Percentiles rank a stretch among this genome's conserved stretches.
Evolutionary conservation across 1,139 yeast species (phyloP).

Genomic region (Hyphopichia fennica): DNA sequence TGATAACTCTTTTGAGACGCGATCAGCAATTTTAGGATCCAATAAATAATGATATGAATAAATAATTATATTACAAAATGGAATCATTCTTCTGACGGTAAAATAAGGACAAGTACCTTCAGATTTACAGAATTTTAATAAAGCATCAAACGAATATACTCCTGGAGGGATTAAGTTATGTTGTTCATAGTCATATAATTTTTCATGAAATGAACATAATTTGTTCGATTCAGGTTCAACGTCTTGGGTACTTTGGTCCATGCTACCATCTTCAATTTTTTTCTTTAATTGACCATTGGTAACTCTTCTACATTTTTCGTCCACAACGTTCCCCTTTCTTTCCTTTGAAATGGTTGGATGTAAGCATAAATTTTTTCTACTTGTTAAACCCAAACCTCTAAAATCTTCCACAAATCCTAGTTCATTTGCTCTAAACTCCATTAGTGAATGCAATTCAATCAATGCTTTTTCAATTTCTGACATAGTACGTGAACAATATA

Average conservation of each 20-base stretch:
- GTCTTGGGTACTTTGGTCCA: conserved; percentile 56
- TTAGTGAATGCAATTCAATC: conserved; percentile 85
- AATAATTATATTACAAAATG: conserved; percentile 90
- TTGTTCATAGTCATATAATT: conserved; percentile 80
- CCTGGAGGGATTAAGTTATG: conserved; percentile 89
- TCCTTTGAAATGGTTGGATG: conserved; percentile 89
- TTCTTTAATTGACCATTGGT: conserved; percentile 87
- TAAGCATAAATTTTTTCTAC: conserved; percentile 89
- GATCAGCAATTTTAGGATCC: conserved; percentile 95
- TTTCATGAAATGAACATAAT: conserved; percentile 84
- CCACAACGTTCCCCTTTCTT: conserved; percentile 90
- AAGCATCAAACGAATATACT: conserved; percentile 87
- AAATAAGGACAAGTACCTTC: conserved; percentile 92
- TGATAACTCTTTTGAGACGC: conserved; percentile 89
- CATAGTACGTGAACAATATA: conserved; percentile 99
- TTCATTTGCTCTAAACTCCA: conserved; percentile 82
- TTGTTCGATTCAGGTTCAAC: conserved; percentile 26
- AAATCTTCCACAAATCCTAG: conserved; percentile 85
- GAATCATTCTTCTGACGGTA: conserved; percentile 96
- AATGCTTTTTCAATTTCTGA: conserved; percentile 97
- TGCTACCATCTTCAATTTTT: conserved; percentile 55
- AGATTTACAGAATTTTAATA: conserved; percentile 72
- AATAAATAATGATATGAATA: conserved; percentile 94
- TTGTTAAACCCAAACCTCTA: conserved; percentile 89
- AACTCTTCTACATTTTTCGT: conserved; percentile 91